A percentile compares a stretch with the other conserved stretches of the same genome.
Evolutionary conservation across 768 basidiomycete genomes (phyloP).

Genomic region (Leccinum uliginosum): DNA sequence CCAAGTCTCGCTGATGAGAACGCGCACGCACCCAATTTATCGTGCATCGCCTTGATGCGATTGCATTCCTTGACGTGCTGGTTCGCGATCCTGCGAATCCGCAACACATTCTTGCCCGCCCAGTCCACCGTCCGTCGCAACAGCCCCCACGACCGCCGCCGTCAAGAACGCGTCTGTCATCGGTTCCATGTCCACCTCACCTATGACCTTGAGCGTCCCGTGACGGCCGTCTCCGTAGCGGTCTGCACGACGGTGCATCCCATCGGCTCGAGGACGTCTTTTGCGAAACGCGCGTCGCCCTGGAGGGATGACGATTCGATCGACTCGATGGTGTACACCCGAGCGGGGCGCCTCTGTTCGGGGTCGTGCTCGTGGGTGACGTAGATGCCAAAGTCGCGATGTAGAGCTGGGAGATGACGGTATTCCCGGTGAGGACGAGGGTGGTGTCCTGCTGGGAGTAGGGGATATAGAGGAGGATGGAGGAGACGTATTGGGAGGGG

Average conservation of each 20-base stretch:
- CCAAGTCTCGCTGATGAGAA: constrained; percentile 52
- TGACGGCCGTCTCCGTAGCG: constrained; percentile 82
- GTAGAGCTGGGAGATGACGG: too few relatives aligned
- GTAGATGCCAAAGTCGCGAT: too few relatives aligned
- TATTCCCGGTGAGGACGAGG: too few relatives aligned
- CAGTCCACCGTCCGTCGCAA: constrained; percentile 56
- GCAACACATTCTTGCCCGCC: constrained; percentile 49
- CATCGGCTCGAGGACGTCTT: constrained; percentile 90
- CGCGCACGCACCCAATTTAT: constrained; percentile 71
- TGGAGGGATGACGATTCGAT: constrained; percentile 90
- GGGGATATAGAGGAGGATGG: too few relatives aligned
- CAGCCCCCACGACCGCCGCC: constrained; percentile 87
- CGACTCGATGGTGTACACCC: too few relatives aligned
- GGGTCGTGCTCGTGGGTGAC: too few relatives aligned
- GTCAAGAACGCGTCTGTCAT: constrained; percentile 99
- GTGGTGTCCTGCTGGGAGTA: too few relatives aligned
- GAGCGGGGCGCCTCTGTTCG: too few relatives aligned
- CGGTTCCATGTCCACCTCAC: constrained; percentile 92
- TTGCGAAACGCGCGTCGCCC: constrained; percentile 96
- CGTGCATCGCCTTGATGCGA: constrained; percentile 94
- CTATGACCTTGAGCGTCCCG: constrained; percentile 58
- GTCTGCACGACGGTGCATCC: constrained; percentile 91
- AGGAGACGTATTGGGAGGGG: constrained; percentile 97
- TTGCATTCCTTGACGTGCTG: constrained; percentile 99
- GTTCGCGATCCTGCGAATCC: constrained; percentile 94